Conservation (phyloP, 192 early-diverging fungal genomes). For the Pecoramyces ruminantium region DNA sequence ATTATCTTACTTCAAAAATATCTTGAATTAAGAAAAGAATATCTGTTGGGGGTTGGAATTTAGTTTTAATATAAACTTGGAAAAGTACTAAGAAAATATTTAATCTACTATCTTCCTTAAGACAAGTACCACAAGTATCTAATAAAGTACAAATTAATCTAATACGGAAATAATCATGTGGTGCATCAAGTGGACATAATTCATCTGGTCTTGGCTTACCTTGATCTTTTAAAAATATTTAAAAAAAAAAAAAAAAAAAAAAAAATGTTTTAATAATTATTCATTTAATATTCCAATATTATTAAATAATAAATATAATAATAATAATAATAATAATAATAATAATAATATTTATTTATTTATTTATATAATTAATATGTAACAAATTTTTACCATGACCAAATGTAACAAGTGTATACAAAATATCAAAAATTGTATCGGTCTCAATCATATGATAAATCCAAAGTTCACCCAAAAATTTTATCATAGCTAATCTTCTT, state of each 20-base stretch:
- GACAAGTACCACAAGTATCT: constrained; percentile 71
- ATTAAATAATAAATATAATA: background rate
- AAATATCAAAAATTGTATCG: constrained; percentile 58
- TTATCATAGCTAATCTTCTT: constrained; percentile 56
- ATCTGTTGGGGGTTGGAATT: background rate
- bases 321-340: background rate
- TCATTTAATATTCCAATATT: no score
- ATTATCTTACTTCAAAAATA: background rate
- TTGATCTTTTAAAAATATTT: constrained; percentile 33
- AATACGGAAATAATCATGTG: constrained; percentile 82
- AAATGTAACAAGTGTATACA: constrained; percentile 65
- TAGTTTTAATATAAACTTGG: constrained; percentile 28
- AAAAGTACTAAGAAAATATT: constrained; percentile 65
- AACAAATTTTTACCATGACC: constrained; percentile 79
- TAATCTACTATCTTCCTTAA: constrained; percentile 33
- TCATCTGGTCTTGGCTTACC: constrained; percentile 23
- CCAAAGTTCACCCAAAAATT: constrained; percentile 85
- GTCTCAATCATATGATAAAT: constrained; percentile 74
- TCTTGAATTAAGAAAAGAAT: background rate
- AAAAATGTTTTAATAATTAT: no score
- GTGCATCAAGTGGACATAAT: constrained; percentile 50
- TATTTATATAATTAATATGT: no score
- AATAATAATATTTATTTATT: no score
- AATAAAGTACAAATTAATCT: constrained; percentile 72
- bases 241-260: no score